Conservation (phyloP, 2,329 filamentous ascomycete species). For the Phyllosticta citriasiana region DNA sequence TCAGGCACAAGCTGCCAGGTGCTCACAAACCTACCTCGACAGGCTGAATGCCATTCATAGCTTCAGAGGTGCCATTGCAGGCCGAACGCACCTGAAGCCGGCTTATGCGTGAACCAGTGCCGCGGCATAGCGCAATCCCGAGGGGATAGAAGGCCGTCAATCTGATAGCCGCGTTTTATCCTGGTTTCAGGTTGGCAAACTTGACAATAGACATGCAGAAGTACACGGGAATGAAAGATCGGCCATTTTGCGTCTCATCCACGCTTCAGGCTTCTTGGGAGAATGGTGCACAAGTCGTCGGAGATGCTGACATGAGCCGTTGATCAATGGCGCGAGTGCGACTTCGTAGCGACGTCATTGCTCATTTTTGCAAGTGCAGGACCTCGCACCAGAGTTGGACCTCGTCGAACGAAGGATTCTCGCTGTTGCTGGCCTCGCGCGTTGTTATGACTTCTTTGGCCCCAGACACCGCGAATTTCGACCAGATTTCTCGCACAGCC, state of each 20-base stretch:
- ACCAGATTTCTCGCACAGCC: constrained; percentile 11
- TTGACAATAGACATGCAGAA: not conserved
- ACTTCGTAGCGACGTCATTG: no score
- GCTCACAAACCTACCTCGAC: not conserved
- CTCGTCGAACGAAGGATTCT: constrained; percentile 10
- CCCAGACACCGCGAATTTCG: constrained; percentile 4
- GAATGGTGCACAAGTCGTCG: not conserved
- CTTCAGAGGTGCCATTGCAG: no score
- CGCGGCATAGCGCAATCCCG: not conserved
- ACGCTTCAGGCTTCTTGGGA: not conserved
- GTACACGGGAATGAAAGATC: not conserved
- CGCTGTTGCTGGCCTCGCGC: not conserved
- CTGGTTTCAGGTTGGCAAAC: not conserved
- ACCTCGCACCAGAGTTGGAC: constrained; percentile 13
- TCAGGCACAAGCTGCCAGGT: not conserved
- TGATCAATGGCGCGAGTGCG: not conserved
- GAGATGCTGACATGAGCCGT: not conserved
- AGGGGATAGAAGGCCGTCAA: not conserved
- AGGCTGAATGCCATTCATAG: not conserved
- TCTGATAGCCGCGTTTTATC: no score
- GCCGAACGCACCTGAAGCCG: not conserved
- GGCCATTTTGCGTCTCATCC: not conserved
- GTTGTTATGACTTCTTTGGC: constrained; percentile 9
- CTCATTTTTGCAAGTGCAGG: constrained; percentile 9
- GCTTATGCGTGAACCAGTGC: not conserved